Evolutionary conservation across 768 basidiomycete species (phyloP).

Genomic region (Collybiopsis luxurians): DNA sequence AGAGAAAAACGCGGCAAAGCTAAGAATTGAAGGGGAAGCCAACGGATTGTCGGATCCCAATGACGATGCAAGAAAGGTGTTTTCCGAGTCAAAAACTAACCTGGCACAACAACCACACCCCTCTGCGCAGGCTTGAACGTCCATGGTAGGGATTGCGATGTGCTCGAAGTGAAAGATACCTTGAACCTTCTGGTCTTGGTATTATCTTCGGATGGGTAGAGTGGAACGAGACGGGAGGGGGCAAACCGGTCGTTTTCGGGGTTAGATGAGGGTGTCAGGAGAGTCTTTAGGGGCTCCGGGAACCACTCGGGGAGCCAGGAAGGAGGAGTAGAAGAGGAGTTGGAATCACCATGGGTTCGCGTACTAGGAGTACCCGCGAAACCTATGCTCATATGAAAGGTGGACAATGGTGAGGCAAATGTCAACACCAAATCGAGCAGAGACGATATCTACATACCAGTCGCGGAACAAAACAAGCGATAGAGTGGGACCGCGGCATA

Average conservation of each 20-base stretch:
- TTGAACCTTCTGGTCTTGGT: slow-evolving; percentile 72
- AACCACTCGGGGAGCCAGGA: background rate
- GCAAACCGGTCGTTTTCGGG: slow-evolving; percentile 60
- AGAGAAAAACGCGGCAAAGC: too few species aligned
- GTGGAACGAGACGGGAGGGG: slow-evolving; percentile 79
- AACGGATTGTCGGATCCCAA: too few species aligned
- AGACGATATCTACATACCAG: slow-evolving; percentile 45
- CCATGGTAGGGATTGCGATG: slow-evolving; percentile 89
- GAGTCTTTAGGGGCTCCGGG: background rate
- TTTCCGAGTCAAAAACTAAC: slow-evolving; percentile 25
- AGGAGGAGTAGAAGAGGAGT: background rate
- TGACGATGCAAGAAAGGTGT: too few species aligned
- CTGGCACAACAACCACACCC: slow-evolving; percentile 86
- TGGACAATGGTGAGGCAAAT: too few species aligned
- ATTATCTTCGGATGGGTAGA: slow-evolving; percentile 23
- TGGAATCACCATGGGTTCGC: slow-evolving; percentile 32
- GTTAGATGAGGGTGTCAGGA: slow-evolving; percentile 15
- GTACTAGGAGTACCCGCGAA: slow-evolving; percentile 95
- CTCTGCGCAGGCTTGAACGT: slow-evolving; percentile 88
- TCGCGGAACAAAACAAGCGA: slow-evolving; percentile 96
- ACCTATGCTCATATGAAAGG: too few species aligned
- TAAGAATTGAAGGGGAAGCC: too few species aligned
- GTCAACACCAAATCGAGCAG: too few species aligned
- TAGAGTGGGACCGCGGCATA: slow-evolving; percentile 98
- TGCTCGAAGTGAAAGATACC: slow-evolving; percentile 95